phyloP scores from a whole-genome alignment of 2,329 filamentous ascomycete genomes.

The Pseudocercospora fijiensis region DNA sequence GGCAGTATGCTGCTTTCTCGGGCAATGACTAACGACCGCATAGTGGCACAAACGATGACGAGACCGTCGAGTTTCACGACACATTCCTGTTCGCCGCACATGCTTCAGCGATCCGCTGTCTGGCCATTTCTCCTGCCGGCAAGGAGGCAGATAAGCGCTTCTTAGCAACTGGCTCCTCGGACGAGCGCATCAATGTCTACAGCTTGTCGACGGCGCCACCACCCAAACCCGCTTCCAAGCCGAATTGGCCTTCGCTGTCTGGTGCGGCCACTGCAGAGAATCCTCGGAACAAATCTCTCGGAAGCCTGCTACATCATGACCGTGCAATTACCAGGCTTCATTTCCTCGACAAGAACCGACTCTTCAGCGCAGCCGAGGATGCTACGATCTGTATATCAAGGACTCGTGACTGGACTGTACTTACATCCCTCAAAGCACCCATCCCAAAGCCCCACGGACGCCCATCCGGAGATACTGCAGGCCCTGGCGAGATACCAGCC shows the following conservation, averaged over 20 bases:
- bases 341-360: slow-evolving; percentile 83
- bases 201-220: slow-evolving; percentile 63
- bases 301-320: slow-evolving; percentile 81
- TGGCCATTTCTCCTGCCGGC: slow-evolving; percentile 72
- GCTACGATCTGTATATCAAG: slow-evolving; percentile 85
- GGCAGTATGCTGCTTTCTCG: background rate
- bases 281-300: slow-evolving; percentile 81
- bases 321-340: slow-evolving; percentile 75
- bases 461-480: slow-evolving; percentile 86
- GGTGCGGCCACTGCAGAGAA: slow-evolving; percentile 78
- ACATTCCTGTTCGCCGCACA: slow-evolving; percentile 96
- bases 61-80: slow-evolving; percentile 70
- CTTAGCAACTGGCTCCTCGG: slow-evolving; percentile 85
- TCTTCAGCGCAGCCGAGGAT: slow-evolving; percentile 85
- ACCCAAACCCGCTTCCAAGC: slow-evolving; percentile 58
- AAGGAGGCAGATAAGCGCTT: slow-evolving; percentile 69
- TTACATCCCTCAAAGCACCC: slow-evolving; percentile 86
- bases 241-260: slow-evolving; percentile 60
- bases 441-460: slow-evolving; percentile 75
- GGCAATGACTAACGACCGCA: background rate
- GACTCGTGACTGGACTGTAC: slow-evolving; percentile 82
- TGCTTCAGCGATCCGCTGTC: slow-evolving; percentile 80
- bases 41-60: slow-evolving; percentile 2
- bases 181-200: slow-evolving; percentile 94
- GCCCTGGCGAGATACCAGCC: slow-evolving; percentile 74